phyloP scores from a whole-genome alignment of 2,329 filamentous ascomycete genomes.

The Thielaviopsis cerberus region DNA sequence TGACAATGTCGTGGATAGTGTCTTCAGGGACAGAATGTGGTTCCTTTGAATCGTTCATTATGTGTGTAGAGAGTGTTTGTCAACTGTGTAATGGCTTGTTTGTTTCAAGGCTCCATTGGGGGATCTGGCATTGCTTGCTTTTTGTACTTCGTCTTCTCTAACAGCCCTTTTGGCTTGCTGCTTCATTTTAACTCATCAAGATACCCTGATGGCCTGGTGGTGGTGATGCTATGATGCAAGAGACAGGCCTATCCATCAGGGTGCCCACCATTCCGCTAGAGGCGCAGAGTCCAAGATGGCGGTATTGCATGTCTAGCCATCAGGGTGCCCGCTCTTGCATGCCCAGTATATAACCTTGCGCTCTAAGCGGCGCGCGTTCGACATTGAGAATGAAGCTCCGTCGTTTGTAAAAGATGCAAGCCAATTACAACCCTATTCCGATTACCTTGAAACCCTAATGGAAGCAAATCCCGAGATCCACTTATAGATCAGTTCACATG shows the following conservation, averaged over 20 bases:
- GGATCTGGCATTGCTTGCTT: not conserved
- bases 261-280: not conserved
- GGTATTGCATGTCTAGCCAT: not conserved
- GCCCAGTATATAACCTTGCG: no score
- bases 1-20: constrained; percentile 41
- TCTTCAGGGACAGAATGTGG: not conserved
- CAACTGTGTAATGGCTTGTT: not conserved
- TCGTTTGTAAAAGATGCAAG: not conserved
- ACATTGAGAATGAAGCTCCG: not conserved
- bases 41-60: not conserved
- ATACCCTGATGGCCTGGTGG: not conserved
- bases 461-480: not conserved
- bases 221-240: not conserved
- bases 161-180: not conserved
- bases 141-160: not conserved
- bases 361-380: no score
- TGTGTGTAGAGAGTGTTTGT: not conserved
- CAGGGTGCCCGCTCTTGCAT: not conserved
- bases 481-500: not conserved
- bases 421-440: not conserved
- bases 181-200: not conserved
- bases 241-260: not conserved
- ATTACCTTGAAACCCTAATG: not conserved
- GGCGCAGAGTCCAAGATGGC: not conserved
- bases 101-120: not conserved